A percentile compares a stretch with the other conserved stretches of the same genome.
Conservation (phyloP, 257 asterid species). For the Capsicum rhomboideum region DNA sequence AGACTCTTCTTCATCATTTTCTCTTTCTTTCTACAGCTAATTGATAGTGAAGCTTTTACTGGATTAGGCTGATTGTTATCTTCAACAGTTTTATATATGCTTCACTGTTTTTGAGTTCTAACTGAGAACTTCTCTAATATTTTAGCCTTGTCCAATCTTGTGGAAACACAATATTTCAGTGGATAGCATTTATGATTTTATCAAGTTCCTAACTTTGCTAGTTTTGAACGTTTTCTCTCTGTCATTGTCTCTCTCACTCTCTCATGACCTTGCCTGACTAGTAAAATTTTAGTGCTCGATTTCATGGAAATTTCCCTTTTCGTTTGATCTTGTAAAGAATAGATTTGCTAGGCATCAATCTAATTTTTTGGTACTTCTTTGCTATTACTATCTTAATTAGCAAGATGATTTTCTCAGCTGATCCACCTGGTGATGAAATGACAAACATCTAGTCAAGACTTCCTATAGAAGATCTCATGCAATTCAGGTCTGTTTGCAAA, state of each 20-base stretch:
- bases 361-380: not conserved
- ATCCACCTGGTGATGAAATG: not conserved
- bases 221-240: not conserved
- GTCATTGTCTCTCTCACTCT: not conserved
- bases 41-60: too few relatives aligned
- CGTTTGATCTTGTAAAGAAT: not conserved
- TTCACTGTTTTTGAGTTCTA: too few relatives aligned
- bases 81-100: too few relatives aligned
- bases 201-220: not conserved
- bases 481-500: not conserved
- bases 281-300: not conserved
- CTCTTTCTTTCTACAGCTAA: too few relatives aligned
- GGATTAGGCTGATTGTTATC: too few relatives aligned
- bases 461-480: not conserved
- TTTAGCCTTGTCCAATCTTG: not conserved
- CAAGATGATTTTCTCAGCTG: not conserved
- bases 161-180: not conserved
- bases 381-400: not conserved
- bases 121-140: not conserved
- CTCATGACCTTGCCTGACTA: not conserved
- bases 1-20: too few relatives aligned
- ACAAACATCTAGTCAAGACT: not conserved
- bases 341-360: not conserved
- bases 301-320: not conserved
- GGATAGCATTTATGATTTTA: not conserved